Conservation (phyloP, 2,329 filamentous ascomycete species). For the Stylonectria norvegica region DNA sequence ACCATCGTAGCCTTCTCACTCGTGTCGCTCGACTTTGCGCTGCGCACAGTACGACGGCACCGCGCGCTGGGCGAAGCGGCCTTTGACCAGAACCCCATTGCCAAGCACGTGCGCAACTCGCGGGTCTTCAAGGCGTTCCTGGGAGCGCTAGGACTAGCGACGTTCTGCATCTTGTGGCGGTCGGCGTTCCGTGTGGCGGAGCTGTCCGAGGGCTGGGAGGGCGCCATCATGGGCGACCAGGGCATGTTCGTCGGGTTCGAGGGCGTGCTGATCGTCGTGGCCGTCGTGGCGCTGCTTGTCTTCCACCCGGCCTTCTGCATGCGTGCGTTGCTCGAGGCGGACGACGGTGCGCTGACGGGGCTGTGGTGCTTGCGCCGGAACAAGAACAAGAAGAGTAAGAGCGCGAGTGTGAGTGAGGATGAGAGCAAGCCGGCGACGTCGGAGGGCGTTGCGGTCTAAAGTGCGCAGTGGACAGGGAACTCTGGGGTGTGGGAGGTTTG, state of each 20-base stretch:
- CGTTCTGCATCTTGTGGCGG: slow-evolving; percentile 61
- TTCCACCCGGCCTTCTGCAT: slow-evolving; percentile 32
- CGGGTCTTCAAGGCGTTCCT: slow-evolving; percentile 53
- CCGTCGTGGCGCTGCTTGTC: slow-evolving; percentile 43
- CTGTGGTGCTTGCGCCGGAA: slow-evolving; percentile 25
- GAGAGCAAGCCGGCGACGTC: slow-evolving; percentile 9
- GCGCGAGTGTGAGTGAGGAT: slow-evolving; percentile 12
- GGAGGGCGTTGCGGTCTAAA: slow-evolving; percentile 11
- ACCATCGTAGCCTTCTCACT: slow-evolving; percentile 54
- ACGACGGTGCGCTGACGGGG: slow-evolving; percentile 25
- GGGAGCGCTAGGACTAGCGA: slow-evolving; percentile 52
- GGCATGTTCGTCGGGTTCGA: slow-evolving; percentile 57
- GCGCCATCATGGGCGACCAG: slow-evolving; percentile 54
- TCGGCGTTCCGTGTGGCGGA: slow-evolving; percentile 65
- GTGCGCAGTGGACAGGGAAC: neutral
- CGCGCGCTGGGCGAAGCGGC: slow-evolving; percentile 31
- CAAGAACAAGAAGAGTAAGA: slow-evolving; percentile 5
- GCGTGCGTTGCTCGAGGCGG: slow-evolving; percentile 25
- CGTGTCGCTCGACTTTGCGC: slow-evolving; percentile 49
- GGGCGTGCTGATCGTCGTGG: slow-evolving; percentile 49
- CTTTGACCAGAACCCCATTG: slow-evolving; percentile 37
- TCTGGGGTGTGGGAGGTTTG: neutral
- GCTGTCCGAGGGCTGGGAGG: slow-evolving; percentile 60
- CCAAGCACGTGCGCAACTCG: slow-evolving; percentile 38
- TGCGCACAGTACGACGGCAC: slow-evolving; percentile 37